Percentiles rank a stretch among this genome's conserved stretches.
phyloP scores from a whole-genome alignment of 495 filamentous ascomycete species.

The Hyaloscypha finlandica region DNA sequence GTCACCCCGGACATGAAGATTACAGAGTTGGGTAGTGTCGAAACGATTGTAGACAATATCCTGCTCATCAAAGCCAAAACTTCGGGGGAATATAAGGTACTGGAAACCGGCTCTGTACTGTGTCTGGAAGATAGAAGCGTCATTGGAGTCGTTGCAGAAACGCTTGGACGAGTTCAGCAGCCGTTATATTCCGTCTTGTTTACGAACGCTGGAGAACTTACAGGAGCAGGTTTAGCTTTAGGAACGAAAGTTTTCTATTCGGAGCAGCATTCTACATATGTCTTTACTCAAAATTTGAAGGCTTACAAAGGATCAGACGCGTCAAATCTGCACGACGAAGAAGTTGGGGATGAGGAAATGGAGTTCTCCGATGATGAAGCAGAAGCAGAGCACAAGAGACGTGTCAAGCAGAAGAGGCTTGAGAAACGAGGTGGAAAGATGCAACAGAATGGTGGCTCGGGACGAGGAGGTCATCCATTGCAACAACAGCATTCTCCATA shows the following conservation, averaged over 20 bases:
- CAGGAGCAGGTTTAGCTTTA: conserved; percentile 59
- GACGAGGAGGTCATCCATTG: conserved; percentile 34
- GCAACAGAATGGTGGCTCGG: conserved; percentile 32
- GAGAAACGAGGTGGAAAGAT: conserved; percentile 49
- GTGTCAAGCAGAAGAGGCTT: conserved; percentile 61
- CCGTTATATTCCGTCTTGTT: conserved; percentile 82
- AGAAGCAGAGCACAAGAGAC: conserved; percentile 76
- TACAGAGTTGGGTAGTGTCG: conserved; percentile 68
- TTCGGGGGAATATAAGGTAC: conserved; percentile 77
- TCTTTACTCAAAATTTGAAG: conserved; percentile 81
- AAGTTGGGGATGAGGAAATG: conserved; percentile 78
- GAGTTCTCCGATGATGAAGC: conserved; percentile 97
- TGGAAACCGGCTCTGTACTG: conserved; percentile 80
- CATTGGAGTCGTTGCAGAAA: conserved; percentile 78
- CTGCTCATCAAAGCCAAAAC: conserved; percentile 78
- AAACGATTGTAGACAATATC: conserved; percentile 72
- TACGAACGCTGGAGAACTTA: conserved; percentile 62
- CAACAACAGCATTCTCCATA: conserved; percentile 35
- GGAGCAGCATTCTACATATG: conserved; percentile 69
- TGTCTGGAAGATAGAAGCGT: conserved; percentile 75
- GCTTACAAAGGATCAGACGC: conserved; percentile 84
- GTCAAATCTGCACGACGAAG: conserved; percentile 91
- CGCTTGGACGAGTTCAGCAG: conserved; percentile 76
- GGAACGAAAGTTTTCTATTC: conserved; percentile 79
- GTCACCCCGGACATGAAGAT: conserved; percentile 77